Evolutionary conservation across 495 filamentous ascomycete genomes (phyloP).

Genomic region (Aspergillus sparsus): DNA sequence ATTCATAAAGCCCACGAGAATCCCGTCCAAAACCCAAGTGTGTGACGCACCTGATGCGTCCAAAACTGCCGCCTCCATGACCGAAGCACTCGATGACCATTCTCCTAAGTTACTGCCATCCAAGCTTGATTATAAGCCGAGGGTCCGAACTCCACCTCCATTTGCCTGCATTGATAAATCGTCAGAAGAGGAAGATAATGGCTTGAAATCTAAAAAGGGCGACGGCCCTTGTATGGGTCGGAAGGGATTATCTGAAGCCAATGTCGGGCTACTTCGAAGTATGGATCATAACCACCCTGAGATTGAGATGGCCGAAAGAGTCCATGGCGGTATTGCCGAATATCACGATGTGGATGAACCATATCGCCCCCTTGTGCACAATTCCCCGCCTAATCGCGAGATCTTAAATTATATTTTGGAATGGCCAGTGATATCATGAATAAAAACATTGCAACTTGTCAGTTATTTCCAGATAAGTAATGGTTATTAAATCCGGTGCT

Average conservation of each 20-base stretch:
- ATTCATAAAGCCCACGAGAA: slow-evolving; percentile 2
- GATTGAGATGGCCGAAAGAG: slow-evolving; percentile 23
- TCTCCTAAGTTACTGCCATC: slow-evolving; percentile 33
- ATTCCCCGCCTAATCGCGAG: no score
- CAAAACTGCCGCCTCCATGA: slow-evolving; percentile 41
- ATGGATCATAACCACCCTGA: slow-evolving; percentile 50
- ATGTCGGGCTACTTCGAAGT: slow-evolving; percentile 51
- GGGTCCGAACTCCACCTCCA: slow-evolving; percentile 31
- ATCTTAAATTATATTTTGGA: no score
- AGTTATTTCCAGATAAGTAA: no score
- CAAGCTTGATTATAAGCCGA: slow-evolving; percentile 28
- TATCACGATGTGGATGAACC: no score
- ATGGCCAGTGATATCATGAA: no score
- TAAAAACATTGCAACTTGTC: no score
- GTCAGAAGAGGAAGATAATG: slow-evolving; percentile 16
- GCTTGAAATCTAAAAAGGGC: slow-evolving; percentile 19
- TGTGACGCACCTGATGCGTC: slow-evolving; percentile 39
- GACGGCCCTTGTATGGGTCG: slow-evolving; percentile 22
- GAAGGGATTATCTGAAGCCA: slow-evolving; percentile 25
- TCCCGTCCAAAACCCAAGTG: not conserved
- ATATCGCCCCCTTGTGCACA: no score
- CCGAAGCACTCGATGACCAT: slow-evolving; percentile 48
- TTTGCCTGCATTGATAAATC: slow-evolving; percentile 23
- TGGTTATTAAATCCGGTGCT: no score
- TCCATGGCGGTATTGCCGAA: no score